A percentile compares a stretch with the other conserved stretches of the same genome.
Conservation (phyloP, 306 rosid genomes). For the Acmispon strigosus region DNA sequence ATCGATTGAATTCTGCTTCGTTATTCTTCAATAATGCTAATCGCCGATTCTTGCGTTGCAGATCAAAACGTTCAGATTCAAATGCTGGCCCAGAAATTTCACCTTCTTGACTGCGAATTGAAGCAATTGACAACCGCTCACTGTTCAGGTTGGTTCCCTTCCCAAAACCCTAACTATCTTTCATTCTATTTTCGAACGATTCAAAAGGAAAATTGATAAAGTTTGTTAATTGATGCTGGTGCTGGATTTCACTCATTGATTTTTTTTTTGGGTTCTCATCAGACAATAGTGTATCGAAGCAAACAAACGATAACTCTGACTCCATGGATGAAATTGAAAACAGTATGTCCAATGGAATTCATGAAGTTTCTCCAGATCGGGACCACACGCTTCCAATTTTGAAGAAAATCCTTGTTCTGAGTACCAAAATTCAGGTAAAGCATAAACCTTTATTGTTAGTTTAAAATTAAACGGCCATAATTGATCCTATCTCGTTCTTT, state of each 20-base stretch:
- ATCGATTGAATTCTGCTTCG: background rate
- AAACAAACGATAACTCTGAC: conserved; percentile 29
- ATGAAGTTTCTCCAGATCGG: conserved; percentile 48
- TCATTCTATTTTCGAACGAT: background rate
- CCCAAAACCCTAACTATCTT: background rate
- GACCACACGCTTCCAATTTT: conserved; percentile 74
- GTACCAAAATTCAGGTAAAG: conserved; percentile 60
- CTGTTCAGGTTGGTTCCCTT: conserved; percentile 27
- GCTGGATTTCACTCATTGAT: background rate
- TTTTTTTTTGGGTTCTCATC: background rate
- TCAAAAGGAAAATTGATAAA: background rate
- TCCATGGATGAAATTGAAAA: conserved; percentile 29
- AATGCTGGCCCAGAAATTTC: conserved; percentile 24
- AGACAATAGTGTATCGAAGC: conserved; percentile 33
- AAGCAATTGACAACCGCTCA: conserved; percentile 22
- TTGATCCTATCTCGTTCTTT: background rate
- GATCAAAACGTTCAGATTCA: conserved; percentile 41
- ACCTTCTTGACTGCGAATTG: conserved; percentile 27
- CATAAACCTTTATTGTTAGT: background rate
- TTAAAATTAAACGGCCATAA: background rate
- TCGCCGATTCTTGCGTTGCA: conserved; percentile 14
- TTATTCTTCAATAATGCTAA: background rate
- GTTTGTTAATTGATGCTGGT: background rate
- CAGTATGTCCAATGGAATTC: conserved; percentile 40
- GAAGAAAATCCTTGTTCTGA: conserved; percentile 56